Percentiles rank a stretch among this genome's conserved stretches.
phyloP scores from a whole-genome alignment of 2,329 filamentous ascomycete genomes.

The Zymoseptoria brevis region DNA sequence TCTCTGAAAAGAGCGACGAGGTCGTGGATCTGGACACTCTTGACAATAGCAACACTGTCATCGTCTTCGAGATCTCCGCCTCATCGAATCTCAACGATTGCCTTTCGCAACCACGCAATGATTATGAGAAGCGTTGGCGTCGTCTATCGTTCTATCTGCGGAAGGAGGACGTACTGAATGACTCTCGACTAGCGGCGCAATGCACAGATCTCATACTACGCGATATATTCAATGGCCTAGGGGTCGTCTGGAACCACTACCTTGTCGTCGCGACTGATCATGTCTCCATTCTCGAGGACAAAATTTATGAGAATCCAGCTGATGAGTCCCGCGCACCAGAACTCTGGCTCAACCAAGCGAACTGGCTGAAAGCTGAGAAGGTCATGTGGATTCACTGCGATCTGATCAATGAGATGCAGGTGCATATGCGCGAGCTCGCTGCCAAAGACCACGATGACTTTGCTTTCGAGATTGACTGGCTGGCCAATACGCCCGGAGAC shows the following conservation, averaged over 20 bases:
- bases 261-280: constrained; percentile 41
- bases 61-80: constrained; percentile 47
- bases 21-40: constrained; percentile 22
- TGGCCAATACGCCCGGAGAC: constrained; percentile 34
- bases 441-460: constrained; percentile 22
- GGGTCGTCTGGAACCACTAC: constrained; percentile 40
- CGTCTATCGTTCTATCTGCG: constrained; percentile 44
- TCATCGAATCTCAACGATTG: constrained; percentile 43
- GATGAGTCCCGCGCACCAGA: constrained; percentile 47
- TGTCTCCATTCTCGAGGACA: constrained; percentile 43
- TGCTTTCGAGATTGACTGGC: constrained; percentile 32
- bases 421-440: constrained; percentile 36
- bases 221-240: constrained; percentile 43
- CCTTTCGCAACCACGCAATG: constrained; percentile 42
- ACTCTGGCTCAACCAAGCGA: constrained; percentile 43
- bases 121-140: constrained; percentile 47
- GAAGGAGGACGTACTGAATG: constrained; percentile 36
- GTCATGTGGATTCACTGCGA: constrained; percentile 45
- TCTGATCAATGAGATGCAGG: constrained; percentile 39
- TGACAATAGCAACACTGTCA: constrained; percentile 45
- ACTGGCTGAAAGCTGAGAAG: constrained; percentile 47
- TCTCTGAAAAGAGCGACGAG: neutral
- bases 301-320: constrained; percentile 47
- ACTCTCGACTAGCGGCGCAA: constrained; percentile 38
- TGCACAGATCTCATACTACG: constrained; percentile 45